phyloP scores from a whole-genome alignment of 495 filamentous ascomycete genomes.

The Penicillium ochrochloron region DNA sequence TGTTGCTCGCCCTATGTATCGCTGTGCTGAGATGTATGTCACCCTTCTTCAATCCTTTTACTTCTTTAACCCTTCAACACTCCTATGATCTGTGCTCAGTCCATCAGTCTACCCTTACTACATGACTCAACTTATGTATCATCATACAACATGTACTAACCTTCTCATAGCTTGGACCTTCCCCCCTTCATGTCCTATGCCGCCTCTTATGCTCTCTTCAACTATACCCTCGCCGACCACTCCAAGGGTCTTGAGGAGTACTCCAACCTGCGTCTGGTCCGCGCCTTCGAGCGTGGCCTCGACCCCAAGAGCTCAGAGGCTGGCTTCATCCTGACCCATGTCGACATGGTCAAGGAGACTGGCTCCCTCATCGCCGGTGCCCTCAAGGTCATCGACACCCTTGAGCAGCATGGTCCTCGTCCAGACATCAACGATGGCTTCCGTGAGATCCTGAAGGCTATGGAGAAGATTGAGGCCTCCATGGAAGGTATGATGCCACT shows the following conservation, averaged over 20 bases:
- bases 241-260: conserved; percentile 65
- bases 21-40: conserved; percentile 78
- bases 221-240: conserved; percentile 75
- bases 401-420: conserved; percentile 52
- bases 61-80: conserved; percentile 3
- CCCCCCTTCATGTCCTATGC: conserved; percentile 96
- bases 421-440: conserved; percentile 66
- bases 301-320: conserved; percentile 88
- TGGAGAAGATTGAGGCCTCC: conserved; percentile 71
- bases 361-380: conserved; percentile 71
- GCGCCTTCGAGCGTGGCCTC: conserved; percentile 85
- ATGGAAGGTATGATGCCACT: conserved; percentile 68
- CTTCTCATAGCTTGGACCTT: conserved; percentile 42
- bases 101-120: not conserved
- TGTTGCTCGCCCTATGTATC: conserved; percentile 75
- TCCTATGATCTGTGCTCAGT: not conserved
- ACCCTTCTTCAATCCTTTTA: not conserved
- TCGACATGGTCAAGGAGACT: conserved; percentile 84
- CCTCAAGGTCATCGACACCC: conserved; percentile 64
- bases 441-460: conserved; percentile 59
- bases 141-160: conserved; percentile 10
- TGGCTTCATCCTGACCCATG: conserved; percentile 82
- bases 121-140: not conserved
- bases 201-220: conserved; percentile 88
- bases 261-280: conserved; percentile 80